Percentiles rank a stretch among this genome's conserved stretches.
phyloP scores from a whole-genome alignment of 495 filamentous ascomycete genomes.

The Penicillium nucicola region DNA sequence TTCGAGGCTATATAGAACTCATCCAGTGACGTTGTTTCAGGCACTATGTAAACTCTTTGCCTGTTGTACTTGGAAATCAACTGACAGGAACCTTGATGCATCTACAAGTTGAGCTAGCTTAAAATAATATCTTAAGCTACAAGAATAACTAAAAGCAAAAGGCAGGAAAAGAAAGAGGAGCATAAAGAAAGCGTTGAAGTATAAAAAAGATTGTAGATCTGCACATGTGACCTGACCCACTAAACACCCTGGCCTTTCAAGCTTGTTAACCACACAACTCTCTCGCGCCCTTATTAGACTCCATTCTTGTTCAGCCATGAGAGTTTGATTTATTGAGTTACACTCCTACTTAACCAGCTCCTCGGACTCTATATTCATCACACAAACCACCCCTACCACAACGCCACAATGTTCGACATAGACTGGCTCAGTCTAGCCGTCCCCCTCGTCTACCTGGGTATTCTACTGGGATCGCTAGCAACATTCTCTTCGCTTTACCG shows the following conservation, averaged over 20 bases:
- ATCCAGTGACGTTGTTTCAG: too few relatives aligned
- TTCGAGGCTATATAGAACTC: too few relatives aligned
- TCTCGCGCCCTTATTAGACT: not conserved
- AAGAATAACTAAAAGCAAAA: too few relatives aligned
- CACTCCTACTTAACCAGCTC: not conserved
- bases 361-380: slow-evolving; percentile 4
- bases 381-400: slow-evolving; percentile 6
- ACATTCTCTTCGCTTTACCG: slow-evolving; percentile 92
- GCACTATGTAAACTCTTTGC: too few relatives aligned
- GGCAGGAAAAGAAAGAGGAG: not conserved
- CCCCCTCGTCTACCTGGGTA: slow-evolving; percentile 80
- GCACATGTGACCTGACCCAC: slow-evolving; percentile 32
- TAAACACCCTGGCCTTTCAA: slow-evolving; percentile 31
- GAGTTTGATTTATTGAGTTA: not conserved
- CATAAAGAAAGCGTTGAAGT: not conserved
- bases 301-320: not conserved
- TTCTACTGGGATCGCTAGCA: slow-evolving; percentile 81
- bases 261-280: slow-evolving; percentile 2
- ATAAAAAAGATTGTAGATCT: not conserved
- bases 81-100: too few relatives aligned
- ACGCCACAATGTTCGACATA: slow-evolving; percentile 45
- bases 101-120: too few relatives aligned
- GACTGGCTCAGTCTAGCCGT: slow-evolving; percentile 79
- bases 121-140: too few relatives aligned
- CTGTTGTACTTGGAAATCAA: too few relatives aligned